Conservation (phyloP, 495 filamentous ascomycete genomes). For the Aspergillus egyptiacus region DNA sequence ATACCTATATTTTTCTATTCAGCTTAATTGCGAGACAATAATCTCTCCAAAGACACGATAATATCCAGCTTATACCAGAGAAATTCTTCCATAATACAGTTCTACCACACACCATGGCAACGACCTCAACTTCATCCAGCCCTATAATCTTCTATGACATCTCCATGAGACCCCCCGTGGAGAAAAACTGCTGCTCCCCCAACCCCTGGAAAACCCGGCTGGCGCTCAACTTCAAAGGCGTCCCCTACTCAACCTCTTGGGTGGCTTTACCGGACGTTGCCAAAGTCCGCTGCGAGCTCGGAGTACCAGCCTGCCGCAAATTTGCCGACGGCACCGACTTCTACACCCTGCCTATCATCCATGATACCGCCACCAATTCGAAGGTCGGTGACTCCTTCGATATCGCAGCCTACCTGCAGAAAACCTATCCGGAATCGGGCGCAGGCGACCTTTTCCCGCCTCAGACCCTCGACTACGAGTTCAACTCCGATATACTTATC, state of each 20-base stretch:
- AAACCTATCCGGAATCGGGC: conserved; percentile 38
- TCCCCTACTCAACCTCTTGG: conserved; percentile 49
- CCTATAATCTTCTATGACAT: conserved; percentile 54
- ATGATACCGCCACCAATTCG: conserved; percentile 36
- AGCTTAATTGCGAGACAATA: no score
- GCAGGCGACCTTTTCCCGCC: conserved; percentile 36
- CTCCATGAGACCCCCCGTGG: conserved; percentile 33
- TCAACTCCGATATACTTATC: conserved; percentile 12
- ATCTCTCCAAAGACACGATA: not conserved
- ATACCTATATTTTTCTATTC: no score
- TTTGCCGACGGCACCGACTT: conserved; percentile 52
- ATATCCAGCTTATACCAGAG: no score
- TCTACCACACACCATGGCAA: not conserved
- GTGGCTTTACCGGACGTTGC: conserved; percentile 45
- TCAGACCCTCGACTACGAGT: conserved; percentile 27
- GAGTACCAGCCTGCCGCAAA: conserved; percentile 42
- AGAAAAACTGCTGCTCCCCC: conserved; percentile 31
- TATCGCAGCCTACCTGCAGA: conserved; percentile 53
- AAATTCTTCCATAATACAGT: no score
- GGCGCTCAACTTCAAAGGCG: conserved; percentile 56
- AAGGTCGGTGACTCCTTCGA: conserved; percentile 58
- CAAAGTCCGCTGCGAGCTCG: conserved; percentile 39
- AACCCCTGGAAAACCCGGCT: conserved; percentile 58
- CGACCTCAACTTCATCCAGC: no score
- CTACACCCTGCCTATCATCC: conserved; percentile 55